Percentiles rank a stretch among this genome's conserved stretches.
Evolutionary conservation across 768 basidiomycete genomes (phyloP).

Genomic region (Leccinum truebloodii): DNA sequence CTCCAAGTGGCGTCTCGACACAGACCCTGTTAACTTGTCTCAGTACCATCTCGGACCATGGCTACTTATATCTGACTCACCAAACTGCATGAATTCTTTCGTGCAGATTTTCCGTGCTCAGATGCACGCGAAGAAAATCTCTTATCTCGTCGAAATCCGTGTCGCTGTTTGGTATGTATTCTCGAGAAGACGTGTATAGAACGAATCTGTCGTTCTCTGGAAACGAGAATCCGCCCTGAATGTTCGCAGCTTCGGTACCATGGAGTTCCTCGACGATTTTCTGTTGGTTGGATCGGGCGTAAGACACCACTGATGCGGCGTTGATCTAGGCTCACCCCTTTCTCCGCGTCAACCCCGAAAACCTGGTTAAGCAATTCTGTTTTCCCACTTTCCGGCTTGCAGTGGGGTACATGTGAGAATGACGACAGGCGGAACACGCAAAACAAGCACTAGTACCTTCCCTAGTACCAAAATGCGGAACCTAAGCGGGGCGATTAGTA

Average conservation of each 20-base stretch:
- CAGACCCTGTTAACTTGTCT: conserved; percentile 3
- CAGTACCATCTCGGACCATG: not conserved
- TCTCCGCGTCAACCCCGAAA: conserved; percentile 7
- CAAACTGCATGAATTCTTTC: conserved; percentile 5
- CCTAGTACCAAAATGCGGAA: conserved; percentile 7
- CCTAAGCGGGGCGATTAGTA: not conserved
- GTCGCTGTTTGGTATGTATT: conserved; percentile 10
- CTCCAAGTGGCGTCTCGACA: conserved; percentile 4
- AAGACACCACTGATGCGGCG: not conserved
- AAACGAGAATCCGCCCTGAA: conserved; percentile 2
- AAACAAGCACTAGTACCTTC: conserved; percentile 4
- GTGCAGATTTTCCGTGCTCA: not conserved
- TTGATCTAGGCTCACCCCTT: not conserved
- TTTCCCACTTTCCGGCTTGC: conserved; percentile 9
- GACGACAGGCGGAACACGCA: not conserved
- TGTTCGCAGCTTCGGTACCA: not conserved
- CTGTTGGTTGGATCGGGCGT: not conserved
- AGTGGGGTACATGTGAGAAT: not conserved
- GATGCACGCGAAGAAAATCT: not conserved
- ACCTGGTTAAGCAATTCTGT: conserved; percentile 2
- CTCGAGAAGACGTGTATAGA: conserved; percentile 8
- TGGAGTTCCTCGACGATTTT: not conserved
- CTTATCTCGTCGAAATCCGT: conserved; percentile 4
- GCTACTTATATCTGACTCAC: not conserved
- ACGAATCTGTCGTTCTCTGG: conserved; percentile 4